A percentile compares a stretch with the other conserved stretches of the same genome.
Conservation (phyloP, 495 filamentous ascomycete species). For the Physcia stellaris region DNA sequence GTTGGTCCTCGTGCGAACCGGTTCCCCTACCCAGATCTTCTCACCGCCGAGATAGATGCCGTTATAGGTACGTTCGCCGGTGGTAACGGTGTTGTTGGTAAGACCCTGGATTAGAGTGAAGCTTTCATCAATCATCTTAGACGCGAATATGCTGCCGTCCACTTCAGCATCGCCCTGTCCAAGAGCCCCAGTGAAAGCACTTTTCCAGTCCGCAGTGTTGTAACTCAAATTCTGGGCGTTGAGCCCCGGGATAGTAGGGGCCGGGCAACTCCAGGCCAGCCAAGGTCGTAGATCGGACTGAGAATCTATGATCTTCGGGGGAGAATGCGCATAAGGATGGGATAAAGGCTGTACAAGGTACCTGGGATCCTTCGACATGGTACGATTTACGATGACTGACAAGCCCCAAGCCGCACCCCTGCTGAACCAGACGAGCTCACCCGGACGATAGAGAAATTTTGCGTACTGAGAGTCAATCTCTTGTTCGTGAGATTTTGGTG, state of each 20-base stretch:
- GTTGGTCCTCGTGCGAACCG: slow-evolving; percentile 31
- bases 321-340: slow-evolving; percentile 28
- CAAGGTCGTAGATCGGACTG: slow-evolving; percentile 38
- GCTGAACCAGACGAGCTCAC: slow-evolving; percentile 48
- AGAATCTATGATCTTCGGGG: slow-evolving; percentile 21
- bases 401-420: slow-evolving; percentile 42
- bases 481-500: slow-evolving; percentile 27
- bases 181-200: slow-evolving; percentile 23
- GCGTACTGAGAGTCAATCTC: slow-evolving; percentile 27
- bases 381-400: slow-evolving; percentile 30
- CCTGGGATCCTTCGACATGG: slow-evolving; percentile 14
- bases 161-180: slow-evolving; percentile 37
- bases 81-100: slow-evolving; percentile 22
- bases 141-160: slow-evolving; percentile 47
- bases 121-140: slow-evolving; percentile 40
- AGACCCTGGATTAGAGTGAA: slow-evolving; percentile 39
- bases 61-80: slow-evolving; percentile 32
- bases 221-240: slow-evolving; percentile 19
- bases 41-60: slow-evolving; percentile 51
- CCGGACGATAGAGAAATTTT: slow-evolving; percentile 39
- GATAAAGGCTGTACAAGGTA: slow-evolving; percentile 40
- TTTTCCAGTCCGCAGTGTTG: slow-evolving; percentile 39
- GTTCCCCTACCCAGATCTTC: slow-evolving; percentile 47
- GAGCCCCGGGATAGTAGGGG: slow-evolving; percentile 18
- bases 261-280: slow-evolving; percentile 48